A percentile compares a stretch with the other conserved stretches of the same genome.
These are phyloP conservation scores for Claviceps sp. DNA, from an alignment of 2,329 filamentous ascomycete genomes.

Conservation along the genomic window DNA sequence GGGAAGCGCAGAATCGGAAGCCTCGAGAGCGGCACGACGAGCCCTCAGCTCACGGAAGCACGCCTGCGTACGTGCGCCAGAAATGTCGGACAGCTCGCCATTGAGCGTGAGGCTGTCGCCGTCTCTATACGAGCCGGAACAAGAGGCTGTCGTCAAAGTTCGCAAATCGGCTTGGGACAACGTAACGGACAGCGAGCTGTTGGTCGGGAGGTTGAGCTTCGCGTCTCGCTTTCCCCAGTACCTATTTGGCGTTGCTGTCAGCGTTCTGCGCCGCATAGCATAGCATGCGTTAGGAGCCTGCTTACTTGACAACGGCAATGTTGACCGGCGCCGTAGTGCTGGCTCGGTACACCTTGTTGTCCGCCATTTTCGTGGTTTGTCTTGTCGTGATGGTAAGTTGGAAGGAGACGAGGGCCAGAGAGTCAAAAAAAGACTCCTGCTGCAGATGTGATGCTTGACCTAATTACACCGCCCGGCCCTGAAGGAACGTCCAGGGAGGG, in stretches of 20 bases:
- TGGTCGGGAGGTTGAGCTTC: slow-evolving; percentile 90
- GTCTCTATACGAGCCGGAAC: slow-evolving; percentile 56
- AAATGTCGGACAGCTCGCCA: slow-evolving; percentile 67
- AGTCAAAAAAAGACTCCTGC: neutral
- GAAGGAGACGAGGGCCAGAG: neutral
- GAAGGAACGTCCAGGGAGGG: neutral
- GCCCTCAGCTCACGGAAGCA: slow-evolving; percentile 79
- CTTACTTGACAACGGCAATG: slow-evolving; percentile 91
- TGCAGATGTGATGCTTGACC: neutral
- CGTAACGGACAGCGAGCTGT: slow-evolving; percentile 93
- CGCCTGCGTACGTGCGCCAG: slow-evolving; percentile 80
- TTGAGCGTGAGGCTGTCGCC: slow-evolving; percentile 72
- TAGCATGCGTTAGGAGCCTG: neutral
- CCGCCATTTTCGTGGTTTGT: slow-evolving; percentile 25
- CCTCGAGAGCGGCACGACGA: slow-evolving; percentile 65
- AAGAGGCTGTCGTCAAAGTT: slow-evolving; percentile 90
- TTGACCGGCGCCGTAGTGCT: slow-evolving; percentile 96
- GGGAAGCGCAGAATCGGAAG: slow-evolving; percentile 57
- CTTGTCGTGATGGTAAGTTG: neutral
- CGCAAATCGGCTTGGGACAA: slow-evolving; percentile 88
- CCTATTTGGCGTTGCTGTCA: slow-evolving; percentile 12
- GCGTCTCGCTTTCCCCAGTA: slow-evolving; percentile 97
- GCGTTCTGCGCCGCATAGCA: neutral
- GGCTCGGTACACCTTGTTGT: slow-evolving; percentile 62
- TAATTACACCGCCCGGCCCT: neutral